Evolutionary conservation across 768 basidiomycete genomes (phyloP), one percentile per base, ranked within the genome.

Genomic region (Boletus rubescentipes): DNA sequence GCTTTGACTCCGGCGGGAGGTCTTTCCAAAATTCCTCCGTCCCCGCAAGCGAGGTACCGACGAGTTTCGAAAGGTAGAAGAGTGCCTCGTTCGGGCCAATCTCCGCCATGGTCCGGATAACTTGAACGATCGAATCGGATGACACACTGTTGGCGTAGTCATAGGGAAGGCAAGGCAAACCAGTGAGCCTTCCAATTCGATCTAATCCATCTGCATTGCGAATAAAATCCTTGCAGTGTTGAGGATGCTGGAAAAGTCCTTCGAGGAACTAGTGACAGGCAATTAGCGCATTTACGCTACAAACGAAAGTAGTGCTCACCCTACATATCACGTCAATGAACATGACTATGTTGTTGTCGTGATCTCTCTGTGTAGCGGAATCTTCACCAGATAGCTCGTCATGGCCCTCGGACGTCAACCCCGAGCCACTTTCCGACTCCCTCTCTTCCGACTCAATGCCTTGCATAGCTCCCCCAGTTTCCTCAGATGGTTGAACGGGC

Each of bases 171-270:
- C 90, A 95, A 12, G 94, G 90, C 30, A 95, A 76, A 18, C 83
- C 82, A 31, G 94, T 86, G 38, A 98, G 76, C 59, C 82, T 79
- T 59, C 92, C 85, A 51, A 98, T 74, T 60, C 80, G 77, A 58
- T 85, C 75, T 37, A 98, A 78, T 44, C 91, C 84, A 62, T 94
- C 82, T 5, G 86, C 78, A 55, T 80, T 77, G 43, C 79, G 74
- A 55, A 97, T 83, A 68, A 98, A 98, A 61, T 98, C 96, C 59
- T 85, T 85, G 76, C 91, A 91, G 69, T 98, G 91, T 21, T 85
- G 83, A 2, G 85, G 79, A 66, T 96, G 94, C 63, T 95, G 93
- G 75, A 98, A 95, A 38, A 98, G 79, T 7, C 97, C 95, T 69
- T 95, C 93, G 49, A 95, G 79, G 71, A 97, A 95, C 92, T 95